Base-by-base conservation (phyloP, 148 eudicot species). In the Silene uniflora region DNA sequence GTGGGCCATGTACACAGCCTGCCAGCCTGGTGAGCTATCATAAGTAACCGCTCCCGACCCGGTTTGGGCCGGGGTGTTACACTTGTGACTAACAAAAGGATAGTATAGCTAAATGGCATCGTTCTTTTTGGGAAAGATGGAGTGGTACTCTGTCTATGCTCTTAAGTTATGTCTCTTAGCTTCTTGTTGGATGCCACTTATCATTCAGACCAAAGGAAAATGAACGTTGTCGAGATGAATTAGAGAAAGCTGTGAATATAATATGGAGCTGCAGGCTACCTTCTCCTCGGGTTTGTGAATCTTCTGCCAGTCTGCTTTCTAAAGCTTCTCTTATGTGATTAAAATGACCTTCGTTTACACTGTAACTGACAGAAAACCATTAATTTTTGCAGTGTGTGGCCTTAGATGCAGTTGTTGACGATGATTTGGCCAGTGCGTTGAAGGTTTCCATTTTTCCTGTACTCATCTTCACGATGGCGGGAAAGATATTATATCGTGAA, bases 211-310 rank as follows among this genome's bases (percentile, higher is more conserved):
- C 98, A 23, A 90, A 90, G 82, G 93, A 90, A 84, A 95, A 92
- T 81, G 93, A 92, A 74, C 87, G 70, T 79, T 82, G 91, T 63
- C 87, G 88, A 63, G 84, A 95, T 80, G 93, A 95, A 78, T 76
- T 95, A 83, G 98, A 92, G 85, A 89, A 88, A 83, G 98, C 98
- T 72, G 84, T 95, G 63, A 85, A 92, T 69, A 88, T 95, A 46
- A 95, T 95, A 83, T 95, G 98, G 98, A 88, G 90, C 80, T 95
- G 98, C 86, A 79, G 89, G 69, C 86, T 91, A 76, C 98, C 98
- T 60, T 95, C 98, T n/a, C 98, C 98, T 29, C 85, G 98, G 82
- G 98, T 95, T 73, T 88, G 89, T 81, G 73, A 49, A 52, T 13
- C 46, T 52, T 49, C 76, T 58, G n/a, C n/a, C n/a, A n/a, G n/a